A percentile compares a stretch with the other conserved stretches of the same genome.
Conservation (phyloP, 768 basidiomycete species). For the Amanita rubescens region DNA sequence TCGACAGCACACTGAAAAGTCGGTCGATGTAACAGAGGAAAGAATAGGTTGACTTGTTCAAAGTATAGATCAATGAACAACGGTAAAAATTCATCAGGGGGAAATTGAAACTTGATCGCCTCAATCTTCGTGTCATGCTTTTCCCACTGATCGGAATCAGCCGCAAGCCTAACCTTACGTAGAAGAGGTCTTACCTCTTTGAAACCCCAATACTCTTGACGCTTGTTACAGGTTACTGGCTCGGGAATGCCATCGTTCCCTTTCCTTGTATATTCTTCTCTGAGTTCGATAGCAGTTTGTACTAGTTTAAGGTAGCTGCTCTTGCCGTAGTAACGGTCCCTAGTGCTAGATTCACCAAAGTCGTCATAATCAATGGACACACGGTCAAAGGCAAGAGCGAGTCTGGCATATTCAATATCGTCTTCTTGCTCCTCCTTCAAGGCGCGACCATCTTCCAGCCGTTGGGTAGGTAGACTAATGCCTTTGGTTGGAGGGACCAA, state of each 20-base stretch:
- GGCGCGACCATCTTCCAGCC: constrained; percentile 17
- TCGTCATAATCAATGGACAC: constrained; percentile 27
- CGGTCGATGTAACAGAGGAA: constrained; percentile 68
- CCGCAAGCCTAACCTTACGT: background rate
- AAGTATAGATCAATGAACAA: constrained; percentile 63
- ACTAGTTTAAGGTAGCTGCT: constrained; percentile 48
- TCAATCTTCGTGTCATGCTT: constrained; percentile 7
- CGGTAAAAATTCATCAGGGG: constrained; percentile 40
- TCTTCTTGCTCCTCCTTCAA: constrained; percentile 26
- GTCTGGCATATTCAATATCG: constrained; percentile 23
- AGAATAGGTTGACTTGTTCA: constrained; percentile 38
- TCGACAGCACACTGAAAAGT: constrained; percentile 49
- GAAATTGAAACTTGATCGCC: constrained; percentile 34
- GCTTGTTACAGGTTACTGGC: constrained; percentile 13
- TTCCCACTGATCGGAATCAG: constrained; percentile 27
- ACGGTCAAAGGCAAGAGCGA: constrained; percentile 28
- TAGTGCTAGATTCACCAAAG: no score
- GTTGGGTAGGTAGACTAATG: constrained; percentile 26
- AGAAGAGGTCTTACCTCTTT: constrained; percentile 23
- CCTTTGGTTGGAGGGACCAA: constrained; percentile 10
- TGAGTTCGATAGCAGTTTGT: constrained; percentile 47
- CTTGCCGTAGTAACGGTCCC: constrained; percentile 46
- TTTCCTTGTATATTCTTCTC: constrained; percentile 44
- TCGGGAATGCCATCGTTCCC: constrained; percentile 12
- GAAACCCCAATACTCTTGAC: constrained; percentile 31